Conservation (phyloP, 176 grass and related monocot genomes). For the Coix lacrymajobi region DNA sequence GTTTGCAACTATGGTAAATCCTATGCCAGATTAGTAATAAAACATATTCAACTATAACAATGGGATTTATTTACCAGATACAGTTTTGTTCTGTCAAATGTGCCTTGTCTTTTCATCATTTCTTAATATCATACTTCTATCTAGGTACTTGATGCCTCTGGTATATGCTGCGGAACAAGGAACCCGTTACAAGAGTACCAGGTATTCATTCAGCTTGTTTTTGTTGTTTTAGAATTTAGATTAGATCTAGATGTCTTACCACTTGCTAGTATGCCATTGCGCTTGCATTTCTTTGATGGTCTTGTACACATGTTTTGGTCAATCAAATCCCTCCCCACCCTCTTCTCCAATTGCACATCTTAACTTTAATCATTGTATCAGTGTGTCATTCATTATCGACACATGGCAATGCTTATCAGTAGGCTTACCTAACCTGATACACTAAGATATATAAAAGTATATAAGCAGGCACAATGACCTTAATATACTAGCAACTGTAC, state of each 20-base stretch:
- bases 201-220: constrained; percentile 24
- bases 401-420: not conserved
- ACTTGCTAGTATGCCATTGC: not conserved
- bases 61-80: not conserved
- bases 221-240: not conserved
- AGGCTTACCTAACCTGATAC: not conserved
- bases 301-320: not conserved
- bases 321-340: too few species aligned
- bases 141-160: constrained; percentile 95
- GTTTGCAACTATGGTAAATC: not conserved
- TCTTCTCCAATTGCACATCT: too few species aligned
- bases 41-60: not conserved
- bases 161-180: constrained; percentile 88
- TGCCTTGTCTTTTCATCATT: not conserved
- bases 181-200: constrained; percentile 96
- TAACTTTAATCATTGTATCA: too few species aligned
- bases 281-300: not conserved
- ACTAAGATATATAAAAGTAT: too few species aligned
- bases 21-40: not conserved
- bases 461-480: too few species aligned
- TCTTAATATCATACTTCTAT: constrained; percentile 7
- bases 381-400: not conserved
- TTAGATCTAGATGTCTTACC: not conserved
- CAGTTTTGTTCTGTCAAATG: constrained; percentile 6
- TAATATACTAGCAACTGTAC: not conserved